Percentiles rank a stretch among this genome's conserved stretches.
phyloP scores from a whole-genome alignment of 2,329 filamentous ascomycete species.

The Nigrograna mackinnonii region DNA sequence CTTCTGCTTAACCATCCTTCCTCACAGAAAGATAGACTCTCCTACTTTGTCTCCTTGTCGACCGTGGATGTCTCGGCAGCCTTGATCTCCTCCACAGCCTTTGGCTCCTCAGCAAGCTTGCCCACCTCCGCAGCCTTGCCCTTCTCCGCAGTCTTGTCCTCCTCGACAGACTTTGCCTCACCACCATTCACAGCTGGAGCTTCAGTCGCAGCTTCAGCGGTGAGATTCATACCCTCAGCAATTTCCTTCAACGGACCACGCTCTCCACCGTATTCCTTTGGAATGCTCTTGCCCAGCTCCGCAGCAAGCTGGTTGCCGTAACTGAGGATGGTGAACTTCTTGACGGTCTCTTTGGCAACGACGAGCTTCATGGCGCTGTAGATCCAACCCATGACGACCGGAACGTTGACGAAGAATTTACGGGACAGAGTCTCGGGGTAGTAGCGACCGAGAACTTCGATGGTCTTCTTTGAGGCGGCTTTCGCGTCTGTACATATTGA shows the following conservation, averaged over 20 bases:
- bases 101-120: too few relatives aligned
- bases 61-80: too few relatives aligned
- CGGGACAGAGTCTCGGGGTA: slow-evolving; percentile 88
- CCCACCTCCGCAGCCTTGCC: too few relatives aligned
- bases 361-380: slow-evolving; percentile 52
- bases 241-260: slow-evolving; percentile 55
- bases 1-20: too few relatives aligned
- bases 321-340: slow-evolving; percentile 54
- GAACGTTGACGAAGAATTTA: slow-evolving; percentile 97
- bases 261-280: slow-evolving; percentile 78
- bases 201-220: too few relatives aligned
- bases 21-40: too few relatives aligned
- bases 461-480: slow-evolving; percentile 76
- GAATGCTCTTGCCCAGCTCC: slow-evolving; percentile 69
- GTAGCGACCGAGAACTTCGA: slow-evolving; percentile 76
- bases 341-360: slow-evolving; percentile 51
- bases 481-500: slow-evolving; percentile 64
- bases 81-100: too few relatives aligned
- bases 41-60: too few relatives aligned
- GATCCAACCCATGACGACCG: slow-evolving; percentile 83
- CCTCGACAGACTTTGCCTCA: too few relatives aligned
- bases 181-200: too few relatives aligned
- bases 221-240: slow-evolving; percentile 47
- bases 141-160: too few relatives aligned
- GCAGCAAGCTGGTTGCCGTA: slow-evolving; percentile 68